A percentile compares a stretch with the other conserved stretches of the same genome.
Conservation (phyloP, 2,329 filamentous ascomycete species). For the Diaporthe ampelina region DNA sequence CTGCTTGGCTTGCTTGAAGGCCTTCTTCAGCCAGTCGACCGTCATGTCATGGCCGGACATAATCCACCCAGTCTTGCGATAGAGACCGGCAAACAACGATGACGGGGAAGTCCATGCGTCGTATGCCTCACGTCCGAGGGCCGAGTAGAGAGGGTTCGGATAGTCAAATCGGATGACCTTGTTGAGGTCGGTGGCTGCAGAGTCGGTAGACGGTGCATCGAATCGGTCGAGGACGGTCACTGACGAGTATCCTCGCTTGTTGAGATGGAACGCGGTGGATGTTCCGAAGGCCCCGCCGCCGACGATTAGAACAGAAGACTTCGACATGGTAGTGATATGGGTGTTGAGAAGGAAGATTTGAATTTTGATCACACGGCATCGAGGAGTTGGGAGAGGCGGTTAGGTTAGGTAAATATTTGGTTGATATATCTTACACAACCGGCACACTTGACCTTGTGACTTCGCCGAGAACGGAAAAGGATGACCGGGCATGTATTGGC, state of each 20-base stretch:
- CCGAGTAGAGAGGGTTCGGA: constrained; percentile 48
- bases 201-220: constrained; percentile 46
- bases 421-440: neutral
- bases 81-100: constrained; percentile 49
- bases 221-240: constrained; percentile 49
- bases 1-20: constrained; percentile 45
- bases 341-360: too few species aligned
- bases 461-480: neutral
- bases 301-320: constrained; percentile 20
- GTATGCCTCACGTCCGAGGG: constrained; percentile 50
- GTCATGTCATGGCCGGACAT: constrained; percentile 47
- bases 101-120: constrained; percentile 47
- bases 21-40: constrained; percentile 49
- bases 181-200: constrained; percentile 52
- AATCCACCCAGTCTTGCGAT: constrained; percentile 51
- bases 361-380: too few species aligned
- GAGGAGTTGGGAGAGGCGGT: too few species aligned
- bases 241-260: constrained; percentile 40
- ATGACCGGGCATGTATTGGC: neutral
- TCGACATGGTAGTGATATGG: neutral
- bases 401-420: neutral
- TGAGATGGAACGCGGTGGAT: constrained; percentile 22
- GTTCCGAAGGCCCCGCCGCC: constrained; percentile 27
- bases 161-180: constrained; percentile 56
- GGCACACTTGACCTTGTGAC: neutral